Evolutionary conservation across 345 rosid genomes (phyloP), one percentile per base, ranked within the genome.

Genomic region (Citrus australasica): DNA sequence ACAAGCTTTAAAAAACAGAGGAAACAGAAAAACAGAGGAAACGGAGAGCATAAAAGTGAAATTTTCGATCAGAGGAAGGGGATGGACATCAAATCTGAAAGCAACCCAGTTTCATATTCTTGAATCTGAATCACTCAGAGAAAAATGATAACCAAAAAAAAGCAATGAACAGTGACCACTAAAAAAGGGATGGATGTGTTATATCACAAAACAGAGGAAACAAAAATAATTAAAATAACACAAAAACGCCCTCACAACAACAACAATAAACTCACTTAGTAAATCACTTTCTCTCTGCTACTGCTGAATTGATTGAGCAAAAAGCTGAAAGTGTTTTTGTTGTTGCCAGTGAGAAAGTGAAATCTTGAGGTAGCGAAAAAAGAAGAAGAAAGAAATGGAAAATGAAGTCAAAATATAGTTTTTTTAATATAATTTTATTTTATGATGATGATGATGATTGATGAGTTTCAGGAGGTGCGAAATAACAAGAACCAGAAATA

Each of bases 41-140:
- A 25, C 40, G 5, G 17, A 38, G 46, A 33, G 22, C 11, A 25
- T 30, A 6, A 16, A 38, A 11, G 10, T 42, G 19, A 73, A 77
- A 56, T 28, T 64, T 64, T 73, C 14, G 4, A 60, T n/a, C 71
- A 5, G 27, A 68, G 21, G 66, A 72, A 21, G 58, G 35, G 22
- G 46, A 24, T 51, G 42, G 33, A 40, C 24, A 84, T 70, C 69
- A 77, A 87, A 81, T 80, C 82, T 69, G 78, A 68, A 7, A 69
- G 56, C 65, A 71, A 78, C 80, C 77, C 83, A 68, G 60, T 82
- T 80, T 55, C 56, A 71, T 69, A 67, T 37, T n/a, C 25, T 35
- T 61, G 69, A 82, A 86, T 74, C 83, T 66, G 73, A 78, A 74
- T 71, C 81, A 59, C 79, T 55, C 76, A 73, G 22, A 58, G 33